Percentiles rank a stretch among this genome's conserved stretches.
phyloP scores from a whole-genome alignment of 371 early-diverging fungal species.

The Apophysomyces trapeziformis region DNA sequence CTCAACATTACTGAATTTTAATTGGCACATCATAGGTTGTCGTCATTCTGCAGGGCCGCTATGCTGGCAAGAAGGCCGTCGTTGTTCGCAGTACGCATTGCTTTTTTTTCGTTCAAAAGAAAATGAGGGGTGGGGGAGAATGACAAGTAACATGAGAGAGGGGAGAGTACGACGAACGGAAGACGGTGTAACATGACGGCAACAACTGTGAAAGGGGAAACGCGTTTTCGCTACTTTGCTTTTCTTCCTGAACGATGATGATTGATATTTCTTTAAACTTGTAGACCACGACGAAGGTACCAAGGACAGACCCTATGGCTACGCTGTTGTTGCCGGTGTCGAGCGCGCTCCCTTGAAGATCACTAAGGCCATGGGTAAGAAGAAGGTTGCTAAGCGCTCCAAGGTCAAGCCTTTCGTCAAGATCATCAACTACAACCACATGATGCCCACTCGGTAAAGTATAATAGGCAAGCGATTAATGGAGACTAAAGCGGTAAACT shows the following conservation, averaged over 20 bases:
- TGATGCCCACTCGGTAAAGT: slow-evolving; percentile 96
- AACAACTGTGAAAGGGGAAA: not conserved
- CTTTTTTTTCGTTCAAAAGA: slow-evolving; percentile 1
- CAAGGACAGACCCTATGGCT: slow-evolving; percentile 94
- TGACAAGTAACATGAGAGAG: slow-evolving; percentile 15
- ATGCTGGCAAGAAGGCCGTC: slow-evolving; percentile 99
- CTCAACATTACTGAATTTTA: not conserved
- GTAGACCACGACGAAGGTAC: slow-evolving; percentile 84
- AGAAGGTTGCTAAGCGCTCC: slow-evolving; percentile 94
- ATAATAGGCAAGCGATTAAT: not conserved
- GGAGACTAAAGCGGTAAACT: slow-evolving; percentile 3
- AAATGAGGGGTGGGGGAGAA: not conserved
- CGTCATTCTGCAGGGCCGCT: slow-evolving; percentile 95
- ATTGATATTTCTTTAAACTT: not conserved
- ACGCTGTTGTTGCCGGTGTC: slow-evolving; percentile 97
- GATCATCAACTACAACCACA: slow-evolving; percentile 98
- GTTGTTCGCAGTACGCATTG: slow-evolving; percentile 87
- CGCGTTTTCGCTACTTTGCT: not conserved
- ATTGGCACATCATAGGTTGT: slow-evolving; percentile 74
- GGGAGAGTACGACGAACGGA: not conserved
- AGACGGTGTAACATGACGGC: no score
- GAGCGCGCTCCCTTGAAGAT: slow-evolving; percentile 97
- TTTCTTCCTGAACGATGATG: not conserved
- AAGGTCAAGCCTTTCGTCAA: slow-evolving; percentile 98
- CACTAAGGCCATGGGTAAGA: slow-evolving; percentile 92